phyloP scores from a whole-genome alignment of 2,329 filamentous ascomycete genomes.

The Calonectria hongkongensis region DNA sequence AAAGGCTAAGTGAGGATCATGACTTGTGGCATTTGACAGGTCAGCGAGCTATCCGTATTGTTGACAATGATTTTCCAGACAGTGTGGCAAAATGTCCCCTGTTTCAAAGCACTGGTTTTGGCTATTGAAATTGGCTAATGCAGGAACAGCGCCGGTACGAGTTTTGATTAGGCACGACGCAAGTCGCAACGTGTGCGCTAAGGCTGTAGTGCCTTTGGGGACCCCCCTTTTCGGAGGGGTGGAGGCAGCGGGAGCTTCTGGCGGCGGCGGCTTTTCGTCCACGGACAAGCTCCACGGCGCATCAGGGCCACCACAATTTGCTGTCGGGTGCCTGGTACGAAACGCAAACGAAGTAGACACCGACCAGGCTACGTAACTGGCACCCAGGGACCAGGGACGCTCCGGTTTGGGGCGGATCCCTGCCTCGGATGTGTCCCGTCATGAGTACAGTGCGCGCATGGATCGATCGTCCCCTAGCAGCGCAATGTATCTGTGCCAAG shows the following conservation, averaged over 20 bases:
- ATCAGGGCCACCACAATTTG: conserved; percentile 48
- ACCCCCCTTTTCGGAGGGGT: conserved; percentile 48
- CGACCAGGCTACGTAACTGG: conserved; percentile 36
- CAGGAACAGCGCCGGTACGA: conserved; percentile 55
- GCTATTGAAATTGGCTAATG: conserved; percentile 55
- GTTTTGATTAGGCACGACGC: conserved; percentile 52
- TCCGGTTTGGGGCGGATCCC: conserved; percentile 32
- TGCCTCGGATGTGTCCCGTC: conserved; percentile 33
- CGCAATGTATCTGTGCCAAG: conserved; percentile 42
- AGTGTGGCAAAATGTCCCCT: conserved; percentile 50
- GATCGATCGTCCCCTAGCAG: conserved; percentile 30
- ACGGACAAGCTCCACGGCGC: conserved; percentile 45
- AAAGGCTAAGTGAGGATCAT: conserved; percentile 32
- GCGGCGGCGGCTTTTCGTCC: conserved; percentile 51
- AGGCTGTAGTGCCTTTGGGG: conserved; percentile 41
- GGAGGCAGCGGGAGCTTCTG: conserved; percentile 51
- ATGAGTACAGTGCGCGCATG: conserved; percentile 44
- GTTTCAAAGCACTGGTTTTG: conserved; percentile 54
- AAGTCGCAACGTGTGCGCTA: conserved; percentile 55
- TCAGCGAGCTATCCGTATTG: conserved; percentile 39
- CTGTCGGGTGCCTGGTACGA: conserved; percentile 39
- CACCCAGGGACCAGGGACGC: conserved; percentile 34
- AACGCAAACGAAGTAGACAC: conserved; percentile 43
- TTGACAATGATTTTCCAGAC: conserved; percentile 39
- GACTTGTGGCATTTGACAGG: conserved; percentile 33